Base-by-base conservation (phyloP, 805 yeast genomes). In the Saturnispora saitoi region DNA sequence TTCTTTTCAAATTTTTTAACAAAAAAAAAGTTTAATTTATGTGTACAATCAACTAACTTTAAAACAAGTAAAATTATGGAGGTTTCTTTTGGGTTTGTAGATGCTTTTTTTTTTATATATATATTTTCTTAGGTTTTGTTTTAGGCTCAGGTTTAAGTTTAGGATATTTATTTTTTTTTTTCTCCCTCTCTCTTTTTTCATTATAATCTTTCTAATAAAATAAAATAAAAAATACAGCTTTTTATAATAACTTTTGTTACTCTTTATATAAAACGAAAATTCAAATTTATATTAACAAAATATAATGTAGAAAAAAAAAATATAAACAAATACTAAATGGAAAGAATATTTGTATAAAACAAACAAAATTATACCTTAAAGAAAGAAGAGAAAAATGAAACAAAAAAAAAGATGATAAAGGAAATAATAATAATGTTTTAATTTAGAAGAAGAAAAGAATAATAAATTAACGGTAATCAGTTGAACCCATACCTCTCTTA, bases 401-500 rank as follows among this genome's bases (percentile, higher is more conserved):
- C n/a, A n/a, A n/a, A n/a, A n/a, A n/a, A n/a, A n/a, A n/a, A n/a
- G n/a, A n/a, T n/a, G n/a, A n/a, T n/a, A 32, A 32, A 9, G 22
- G 10, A 9, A 39, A 22, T 19, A 26, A 32, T 17, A 12, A 12
- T 28, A 42, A 43, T 24, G 45, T 15, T 19, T 12, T 42, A 26
- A 12, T n/a, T n/a, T n/a, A 32, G 30, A 14, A 29, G 26, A 29
- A 28, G 31, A 38, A 3, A 28, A 36, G 14, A 17, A 6, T 15
- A 20, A 29, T 8, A 26, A 24, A 4, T 47, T 49, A 57, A 76
- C 98, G 91, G 71, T 86, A 78, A 68, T 88, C 95, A 55, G 88
- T 82, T 68, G 83, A 84, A 68, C 97, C 97, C 61, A 80, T 81
- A 74, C 97, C 95, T 72, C 99, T 82, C 78, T 93, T 93, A 71